These are phyloP conservation scores for Colletotrichum euphorbiae DNA, from an alignment of 2,329 filamentous ascomycete species.

Conservation along the genomic window DNA sequence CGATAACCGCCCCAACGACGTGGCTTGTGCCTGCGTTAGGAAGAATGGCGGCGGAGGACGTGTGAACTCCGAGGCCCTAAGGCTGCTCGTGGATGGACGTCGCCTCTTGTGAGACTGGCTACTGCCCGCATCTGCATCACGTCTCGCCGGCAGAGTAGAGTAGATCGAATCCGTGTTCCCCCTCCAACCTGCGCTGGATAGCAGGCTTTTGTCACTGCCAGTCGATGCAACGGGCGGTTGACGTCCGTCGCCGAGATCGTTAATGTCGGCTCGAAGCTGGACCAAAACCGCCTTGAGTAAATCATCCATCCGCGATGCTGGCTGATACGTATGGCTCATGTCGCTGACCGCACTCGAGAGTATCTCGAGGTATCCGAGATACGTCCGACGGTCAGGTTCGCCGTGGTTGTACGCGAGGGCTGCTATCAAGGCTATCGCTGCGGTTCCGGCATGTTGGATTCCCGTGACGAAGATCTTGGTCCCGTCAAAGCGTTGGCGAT, in stretches of 20 bases:
- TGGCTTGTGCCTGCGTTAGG: conserved; percentile 35
- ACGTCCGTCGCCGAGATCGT: neutral
- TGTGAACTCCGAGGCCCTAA: conserved; percentile 48
- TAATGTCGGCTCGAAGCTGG: conserved; percentile 54
- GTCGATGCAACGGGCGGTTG: conserved; percentile 13
- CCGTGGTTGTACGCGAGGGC: conserved; percentile 54
- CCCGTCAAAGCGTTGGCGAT: conserved; percentile 63
- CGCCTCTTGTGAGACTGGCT: conserved; percentile 47
- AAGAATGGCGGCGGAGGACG: conserved; percentile 48
- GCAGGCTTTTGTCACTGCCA: conserved; percentile 1
- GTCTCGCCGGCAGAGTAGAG: conserved; percentile 47
- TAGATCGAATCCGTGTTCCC: conserved; percentile 36
- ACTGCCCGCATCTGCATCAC: conserved; percentile 47
- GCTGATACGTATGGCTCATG: conserved; percentile 65
- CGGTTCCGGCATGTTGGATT: conserved; percentile 66
- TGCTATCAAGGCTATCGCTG: conserved; percentile 65
- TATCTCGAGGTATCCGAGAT: conserved; percentile 63
- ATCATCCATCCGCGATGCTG: conserved; percentile 64
- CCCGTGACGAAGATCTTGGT: conserved; percentile 62
- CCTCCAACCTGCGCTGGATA: conserved; percentile 20
- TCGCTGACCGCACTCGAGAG: conserved; percentile 63
- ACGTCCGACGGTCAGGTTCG: conserved; percentile 52
- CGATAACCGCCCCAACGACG: conserved; percentile 37
- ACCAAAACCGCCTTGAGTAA: conserved; percentile 64
- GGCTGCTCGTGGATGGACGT: conserved; percentile 43